Evolutionary conservation across 108 stramenopile species (phyloP), one percentile per base, ranked within the genome.

Genomic region (Nitzschia sp.): DNA sequence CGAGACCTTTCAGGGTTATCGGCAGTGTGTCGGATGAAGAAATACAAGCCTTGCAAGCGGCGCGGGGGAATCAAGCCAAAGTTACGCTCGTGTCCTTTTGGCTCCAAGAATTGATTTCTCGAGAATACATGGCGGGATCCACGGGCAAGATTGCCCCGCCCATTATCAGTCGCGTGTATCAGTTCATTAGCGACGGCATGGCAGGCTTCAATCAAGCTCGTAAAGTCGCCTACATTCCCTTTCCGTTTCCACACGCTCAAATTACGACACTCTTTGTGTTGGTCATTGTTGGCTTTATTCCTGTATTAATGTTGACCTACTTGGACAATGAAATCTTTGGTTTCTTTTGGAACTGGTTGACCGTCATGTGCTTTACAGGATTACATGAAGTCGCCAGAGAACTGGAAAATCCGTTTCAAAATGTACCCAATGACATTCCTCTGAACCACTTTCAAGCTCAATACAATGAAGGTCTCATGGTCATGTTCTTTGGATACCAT

Each of bases 371-470:
- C 60, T 87, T 87, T 70, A 65, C 80, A 1, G 79, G 79, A 24
- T 36, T 87, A 30, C 81, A 89, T 36, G 83, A 85, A 66, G 81
- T 87, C 25, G 74, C 86, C n/a, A 77, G 79, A 9, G 86, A 87
- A 54, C 59, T 90, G 2, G 87, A 93, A 55, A 83, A 86, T 69
- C 91, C 91, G 0, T 93, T 89, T 61, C 54, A 74, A 51, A 88
- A 87, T 67, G 80, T 85, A 36, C 91, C 91, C 13, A 93, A 93
- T 64, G 91, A 93, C 63, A 54, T 93, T 30, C 91, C 91, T 6
- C 68, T 89, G n/a, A 92, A 89, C 57, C 77, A 87, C 42, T 84
- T 85, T 38, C 91, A 92, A 63, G 91, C 91, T 23, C 91, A 89
- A 54, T 87, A 84, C 69, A 92, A 92, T 62, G 91, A 92, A 27